These are phyloP conservation scores for Babesia microti DNA, from an alignment of 169 alveolate genomes.

Conservation along the genomic window DNA sequence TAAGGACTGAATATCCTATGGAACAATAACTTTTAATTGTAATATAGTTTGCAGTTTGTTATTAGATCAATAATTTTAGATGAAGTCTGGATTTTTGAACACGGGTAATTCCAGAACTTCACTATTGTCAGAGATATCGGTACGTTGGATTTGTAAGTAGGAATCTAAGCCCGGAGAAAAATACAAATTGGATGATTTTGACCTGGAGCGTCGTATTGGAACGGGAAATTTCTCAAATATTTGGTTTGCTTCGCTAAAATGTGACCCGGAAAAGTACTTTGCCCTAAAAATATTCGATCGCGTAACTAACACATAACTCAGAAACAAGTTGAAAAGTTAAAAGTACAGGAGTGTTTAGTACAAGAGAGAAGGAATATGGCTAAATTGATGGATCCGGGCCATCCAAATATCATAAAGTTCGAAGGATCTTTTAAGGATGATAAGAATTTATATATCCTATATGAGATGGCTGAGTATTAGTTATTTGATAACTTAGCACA, in stretches of 20 bases:
- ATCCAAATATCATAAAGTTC: slow-evolving; percentile 57
- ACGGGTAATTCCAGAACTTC: slow-evolving; percentile 31
- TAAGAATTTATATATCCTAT: slow-evolving; percentile 54
- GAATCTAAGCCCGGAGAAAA: slow-evolving; percentile 1
- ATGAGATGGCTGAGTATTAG: slow-evolving; percentile 56
- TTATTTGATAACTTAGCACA: slow-evolving; percentile 11
- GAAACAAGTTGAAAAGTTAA: slow-evolving; percentile 46
- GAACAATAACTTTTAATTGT: background rate
- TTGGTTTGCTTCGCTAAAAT: slow-evolving; percentile 60
- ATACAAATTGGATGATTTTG: slow-evolving; percentile 57
- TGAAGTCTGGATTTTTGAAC: slow-evolving; percentile 34
- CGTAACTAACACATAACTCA: slow-evolving; percentile 19
- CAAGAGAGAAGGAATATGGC: slow-evolving; percentile 60
- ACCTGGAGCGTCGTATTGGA: slow-evolving; percentile 60
- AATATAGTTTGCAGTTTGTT: no score
- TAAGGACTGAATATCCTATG: background rate
- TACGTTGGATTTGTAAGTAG: background rate
- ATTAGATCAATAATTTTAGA: background rate
- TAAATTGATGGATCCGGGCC: slow-evolving; percentile 60
- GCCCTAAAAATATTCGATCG: slow-evolving; percentile 64
- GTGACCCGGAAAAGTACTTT: slow-evolving; percentile 44
- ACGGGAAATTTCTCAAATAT: slow-evolving; percentile 65
- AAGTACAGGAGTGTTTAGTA: slow-evolving; percentile 46
- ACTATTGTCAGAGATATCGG: slow-evolving; percentile 3
- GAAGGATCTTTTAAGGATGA: slow-evolving; percentile 65